Evolutionary conservation across 2,329 filamentous ascomycete species (phyloP).

Genomic region (Apiospora kogelbergensis): DNA sequence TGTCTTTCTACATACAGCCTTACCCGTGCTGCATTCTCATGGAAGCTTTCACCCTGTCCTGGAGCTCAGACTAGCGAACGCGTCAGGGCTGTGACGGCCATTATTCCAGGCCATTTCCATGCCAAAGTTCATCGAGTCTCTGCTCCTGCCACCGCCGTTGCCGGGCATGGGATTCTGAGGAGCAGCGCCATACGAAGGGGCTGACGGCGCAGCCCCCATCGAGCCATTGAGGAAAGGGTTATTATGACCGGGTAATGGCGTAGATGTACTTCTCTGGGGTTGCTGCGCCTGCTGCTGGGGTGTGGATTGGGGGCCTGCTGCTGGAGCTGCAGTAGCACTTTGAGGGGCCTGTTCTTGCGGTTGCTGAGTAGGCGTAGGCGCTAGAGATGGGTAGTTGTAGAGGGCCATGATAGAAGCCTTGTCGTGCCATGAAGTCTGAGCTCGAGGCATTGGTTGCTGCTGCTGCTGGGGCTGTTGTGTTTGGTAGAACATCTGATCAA

Average conservation of each 20-base stretch:
- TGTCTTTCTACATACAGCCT: slow-evolving; percentile 18
- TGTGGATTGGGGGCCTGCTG: slow-evolving; percentile 24
- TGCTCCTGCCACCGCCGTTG: slow-evolving; percentile 51
- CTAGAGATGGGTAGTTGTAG: slow-evolving; percentile 62
- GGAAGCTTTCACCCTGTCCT: slow-evolving; percentile 44
- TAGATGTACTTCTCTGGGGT: slow-evolving; percentile 33
- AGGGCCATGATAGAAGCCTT: slow-evolving; percentile 76
- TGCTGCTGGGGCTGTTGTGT: slow-evolving; percentile 26
- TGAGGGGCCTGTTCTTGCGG: slow-evolving; percentile 25
- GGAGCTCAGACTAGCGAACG: slow-evolving; percentile 74
- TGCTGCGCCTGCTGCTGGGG: slow-evolving; percentile 26
- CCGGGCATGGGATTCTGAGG: slow-evolving; percentile 22
- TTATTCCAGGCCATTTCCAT: slow-evolving; percentile 65
- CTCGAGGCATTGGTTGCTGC: slow-evolving; percentile 13
- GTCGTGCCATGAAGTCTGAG: slow-evolving; percentile 38
- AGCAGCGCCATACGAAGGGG: slow-evolving; percentile 14
- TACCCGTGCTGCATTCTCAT: slow-evolving; percentile 13
- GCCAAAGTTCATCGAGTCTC: slow-evolving; percentile 70
- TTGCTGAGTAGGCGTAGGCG: slow-evolving; percentile 35
- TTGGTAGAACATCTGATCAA: slow-evolving; percentile 16
- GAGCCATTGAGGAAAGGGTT: slow-evolving; percentile 56
- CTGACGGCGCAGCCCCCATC: not conserved
- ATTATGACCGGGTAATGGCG: slow-evolving; percentile 40
- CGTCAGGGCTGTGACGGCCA: slow-evolving; percentile 76
- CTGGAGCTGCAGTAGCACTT: slow-evolving; percentile 13